These are phyloP conservation scores for Avicennia marina DNA, from an alignment of 257 asterid species.

Conservation along the genomic window DNA sequence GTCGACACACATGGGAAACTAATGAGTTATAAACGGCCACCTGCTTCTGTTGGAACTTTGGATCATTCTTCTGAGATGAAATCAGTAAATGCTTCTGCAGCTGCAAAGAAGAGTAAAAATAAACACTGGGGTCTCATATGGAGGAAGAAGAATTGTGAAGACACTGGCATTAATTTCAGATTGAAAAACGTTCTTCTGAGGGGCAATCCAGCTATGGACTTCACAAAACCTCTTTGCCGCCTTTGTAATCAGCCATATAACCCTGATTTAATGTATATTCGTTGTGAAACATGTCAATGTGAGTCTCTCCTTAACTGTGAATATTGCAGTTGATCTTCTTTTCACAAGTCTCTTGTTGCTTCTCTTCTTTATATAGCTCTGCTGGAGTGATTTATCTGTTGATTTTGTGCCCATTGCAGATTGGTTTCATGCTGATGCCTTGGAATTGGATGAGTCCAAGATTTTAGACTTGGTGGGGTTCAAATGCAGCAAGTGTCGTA, in stretches of 20 bases:
- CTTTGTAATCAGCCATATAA: conserved; percentile 46
- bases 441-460: conserved; percentile 50
- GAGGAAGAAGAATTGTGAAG: conserved; percentile 37
- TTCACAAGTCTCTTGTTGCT: background rate
- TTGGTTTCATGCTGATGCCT: conserved; percentile 77
- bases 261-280: conserved; percentile 49
- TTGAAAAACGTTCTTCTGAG: conserved; percentile 36
- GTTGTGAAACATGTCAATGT: conserved; percentile 55
- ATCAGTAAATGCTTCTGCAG: conserved; percentile 20
- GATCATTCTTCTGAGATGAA: conserved; percentile 28
- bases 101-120: conserved; percentile 33
- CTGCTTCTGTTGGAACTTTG: conserved; percentile 25
- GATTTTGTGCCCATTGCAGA: conserved; percentile 30
- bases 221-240: conserved; percentile 30
- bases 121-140: conserved; percentile 59
- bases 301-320: conserved; percentile 17
- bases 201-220: conserved; percentile 30
- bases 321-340: background rate
- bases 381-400: conserved; percentile 11
- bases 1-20: conserved; percentile 24
- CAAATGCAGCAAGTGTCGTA: conserved; percentile 69
- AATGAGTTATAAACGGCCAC: conserved; percentile 16
- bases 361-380: background rate
- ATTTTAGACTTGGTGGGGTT: conserved; percentile 40
- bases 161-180: conserved; percentile 43